A percentile compares a stretch with the other conserved stretches of the same genome.
These are phyloP conservation scores for Saprolegnia parasitica DNA, from an alignment of 352 stramenopile genomes.

Conservation along the genomic window DNA sequence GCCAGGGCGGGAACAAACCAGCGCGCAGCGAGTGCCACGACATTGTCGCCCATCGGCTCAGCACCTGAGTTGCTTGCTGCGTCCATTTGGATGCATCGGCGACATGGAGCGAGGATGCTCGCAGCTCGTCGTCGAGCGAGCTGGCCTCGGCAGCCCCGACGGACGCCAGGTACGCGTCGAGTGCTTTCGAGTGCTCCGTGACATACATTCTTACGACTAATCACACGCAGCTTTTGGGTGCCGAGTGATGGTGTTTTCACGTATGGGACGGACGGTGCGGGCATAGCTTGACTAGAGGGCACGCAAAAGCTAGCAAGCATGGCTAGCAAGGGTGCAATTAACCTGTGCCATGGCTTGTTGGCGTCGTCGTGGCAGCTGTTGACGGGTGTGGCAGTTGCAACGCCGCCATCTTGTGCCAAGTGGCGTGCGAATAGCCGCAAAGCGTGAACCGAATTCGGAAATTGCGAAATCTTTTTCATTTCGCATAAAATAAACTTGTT, in stretches of 20 bases:
- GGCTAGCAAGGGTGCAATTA: too few species aligned
- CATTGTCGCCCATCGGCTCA: too few species aligned
- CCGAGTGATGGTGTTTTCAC: neutral
- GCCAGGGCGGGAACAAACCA: too few species aligned
- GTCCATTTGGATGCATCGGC: neutral
- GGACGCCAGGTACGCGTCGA: conserved; percentile 19
- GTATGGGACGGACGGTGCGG: too few species aligned
- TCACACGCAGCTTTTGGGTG: neutral
- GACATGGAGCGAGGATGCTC: neutral
- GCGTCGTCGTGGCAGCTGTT: too few species aligned
- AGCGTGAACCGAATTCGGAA: neutral
- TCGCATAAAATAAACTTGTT: conserved; percentile 8
- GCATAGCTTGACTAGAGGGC: too few species aligned
- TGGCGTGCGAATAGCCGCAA: neutral
- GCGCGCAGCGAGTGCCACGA: too few species aligned
- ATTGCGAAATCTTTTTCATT: neutral
- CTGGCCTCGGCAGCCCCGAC: neutral
- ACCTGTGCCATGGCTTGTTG: too few species aligned
- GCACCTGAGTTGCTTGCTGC: neutral
- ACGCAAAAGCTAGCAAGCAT: too few species aligned
- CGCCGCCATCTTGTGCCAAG: neutral
- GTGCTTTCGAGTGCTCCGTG: conserved; percentile 4
- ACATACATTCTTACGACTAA: conserved; percentile 2
- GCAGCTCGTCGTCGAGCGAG: neutral
- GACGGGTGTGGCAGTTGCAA: too few species aligned